A percentile compares a stretch with the other conserved stretches of the same genome.
Conservation (phyloP, 192 early-diverging fungal species). For the Linnemannia schmuckeri region DNA sequence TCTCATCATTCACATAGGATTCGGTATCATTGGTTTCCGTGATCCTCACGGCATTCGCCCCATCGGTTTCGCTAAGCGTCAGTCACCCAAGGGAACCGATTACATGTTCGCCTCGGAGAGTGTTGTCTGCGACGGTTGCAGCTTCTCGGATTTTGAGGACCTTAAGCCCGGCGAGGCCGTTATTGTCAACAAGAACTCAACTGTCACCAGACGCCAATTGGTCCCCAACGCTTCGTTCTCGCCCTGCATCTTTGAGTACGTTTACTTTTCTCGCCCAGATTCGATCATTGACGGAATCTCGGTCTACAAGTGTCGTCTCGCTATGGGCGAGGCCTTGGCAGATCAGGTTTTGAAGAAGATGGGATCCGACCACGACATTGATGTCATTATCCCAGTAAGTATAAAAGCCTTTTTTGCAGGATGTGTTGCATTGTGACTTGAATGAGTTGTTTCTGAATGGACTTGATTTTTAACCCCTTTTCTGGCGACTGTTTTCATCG, state of each 20-base stretch:
- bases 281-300: conserved; percentile 98
- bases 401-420: neutral
- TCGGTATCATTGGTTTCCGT: conserved; percentile 94
- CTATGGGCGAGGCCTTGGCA: conserved; percentile 98
- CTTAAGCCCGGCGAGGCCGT: conserved; percentile 95
- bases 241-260: conserved; percentile 99
- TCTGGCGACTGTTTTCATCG: neutral
- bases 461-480: neutral
- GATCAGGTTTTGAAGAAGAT: conserved; percentile 82
- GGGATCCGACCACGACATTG: conserved; percentile 88
- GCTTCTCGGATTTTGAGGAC: conserved; percentile 91
- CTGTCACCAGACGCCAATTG: conserved; percentile 76
- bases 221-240: conserved; percentile 68
- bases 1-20: conserved; percentile 61
- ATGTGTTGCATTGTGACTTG: neutral
- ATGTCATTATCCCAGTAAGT: conserved; percentile 97
- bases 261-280: conserved; percentile 99
- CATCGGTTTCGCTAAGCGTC: conserved; percentile 90
- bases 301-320: conserved; percentile 96
- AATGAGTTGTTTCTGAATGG: neutral
- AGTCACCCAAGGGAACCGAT: conserved; percentile 80
- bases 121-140: conserved; percentile 91
- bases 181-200: conserved; percentile 85
- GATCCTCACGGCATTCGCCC: conserved; percentile 98
- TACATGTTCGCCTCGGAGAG: conserved; percentile 99